Percentiles rank a stretch among this genome's conserved stretches.
Evolutionary conservation across 164 flowering plant species (phyloP).

Genomic region (Macadamia tetraphylla): DNA sequence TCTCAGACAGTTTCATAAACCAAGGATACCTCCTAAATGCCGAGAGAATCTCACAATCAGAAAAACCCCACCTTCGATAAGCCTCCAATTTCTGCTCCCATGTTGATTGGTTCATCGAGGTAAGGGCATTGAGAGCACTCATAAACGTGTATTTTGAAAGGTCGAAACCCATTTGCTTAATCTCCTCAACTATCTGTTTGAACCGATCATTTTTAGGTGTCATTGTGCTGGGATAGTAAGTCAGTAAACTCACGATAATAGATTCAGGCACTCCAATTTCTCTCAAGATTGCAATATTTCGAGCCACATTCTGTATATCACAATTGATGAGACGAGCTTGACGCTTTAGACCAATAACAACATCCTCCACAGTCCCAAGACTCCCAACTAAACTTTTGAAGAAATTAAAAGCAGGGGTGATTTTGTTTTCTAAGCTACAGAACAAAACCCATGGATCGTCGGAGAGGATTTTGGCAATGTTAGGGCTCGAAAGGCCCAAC

Average conservation of each 20-base stretch:
- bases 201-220: background rate
- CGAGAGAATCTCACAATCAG: background rate
- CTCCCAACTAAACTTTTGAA: background rate
- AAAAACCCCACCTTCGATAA: slow-evolving; percentile 1
- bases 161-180: slow-evolving; percentile 4
- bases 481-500: background rate
- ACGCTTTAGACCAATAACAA: background rate
- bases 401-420: slow-evolving; percentile 2
- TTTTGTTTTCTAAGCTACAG: background rate
- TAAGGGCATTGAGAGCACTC: background rate
- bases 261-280: slow-evolving; percentile 7
- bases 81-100: background rate
- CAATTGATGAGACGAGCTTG: background rate
- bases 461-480: slow-evolving; percentile 3
- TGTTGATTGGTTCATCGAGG: background rate
- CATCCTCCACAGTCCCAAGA: background rate
- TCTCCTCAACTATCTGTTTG: slow-evolving; percentile 1
- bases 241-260: background rate
- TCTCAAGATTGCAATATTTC: slow-evolving; percentile 1
- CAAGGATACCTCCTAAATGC: background rate
- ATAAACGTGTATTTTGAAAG: background rate
- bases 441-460: background rate
- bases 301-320: background rate
- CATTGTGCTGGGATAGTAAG: background rate
- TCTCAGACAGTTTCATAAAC: background rate